Evolutionary conservation across 345 rosid genomes (phyloP), one percentile per base, ranked within the genome.

Genomic region (Eucalyptus curtisii): DNA sequence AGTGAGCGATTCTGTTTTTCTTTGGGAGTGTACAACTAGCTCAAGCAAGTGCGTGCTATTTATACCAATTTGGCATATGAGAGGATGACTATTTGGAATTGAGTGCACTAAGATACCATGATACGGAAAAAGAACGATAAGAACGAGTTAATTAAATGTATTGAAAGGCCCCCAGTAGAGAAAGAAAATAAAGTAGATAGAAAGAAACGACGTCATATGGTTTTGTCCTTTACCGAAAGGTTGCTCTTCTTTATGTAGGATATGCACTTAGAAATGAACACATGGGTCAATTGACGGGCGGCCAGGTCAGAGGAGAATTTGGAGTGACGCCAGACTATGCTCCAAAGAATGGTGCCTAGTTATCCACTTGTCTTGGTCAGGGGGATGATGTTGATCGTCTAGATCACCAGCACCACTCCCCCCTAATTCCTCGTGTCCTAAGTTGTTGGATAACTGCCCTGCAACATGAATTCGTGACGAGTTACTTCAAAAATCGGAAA

Each of bases 211-310:
- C 47, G 84, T 76, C 47, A 76, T 40, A 7, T 52, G 84, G 84
- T 10, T 20, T 76, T 76, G 84, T 76, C 47, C 84, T 76, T 76
- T 76, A 40, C 2, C 13, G 42, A 87, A 64, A 52, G 53, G 89
- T 50, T 22, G 11, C 13, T 40, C 15, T 10, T 76, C 9, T 76
- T 76, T 76, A 20, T 10, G 88, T 50, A n/a, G 68, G 89, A 59
- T 57, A 25, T 45, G 88, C 33, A 25, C 64, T 81, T 19, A 11
- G 25, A 31, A 90, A 66, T 55, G 90, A 86, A 86, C 93, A 90
- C 93, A 86, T 89, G 93, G 86, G 92, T 92, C 93, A 92, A 93
- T 89, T 84, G 42, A 53, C 25, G 33, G 93, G 92, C 89, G 88
- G 92, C 87, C 87, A 31, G 87, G 93, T 90, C 90, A 90, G 88